phyloP scores from a whole-genome alignment of 352 stramenopile genomes.

The Blastocystis sp. region DNA sequence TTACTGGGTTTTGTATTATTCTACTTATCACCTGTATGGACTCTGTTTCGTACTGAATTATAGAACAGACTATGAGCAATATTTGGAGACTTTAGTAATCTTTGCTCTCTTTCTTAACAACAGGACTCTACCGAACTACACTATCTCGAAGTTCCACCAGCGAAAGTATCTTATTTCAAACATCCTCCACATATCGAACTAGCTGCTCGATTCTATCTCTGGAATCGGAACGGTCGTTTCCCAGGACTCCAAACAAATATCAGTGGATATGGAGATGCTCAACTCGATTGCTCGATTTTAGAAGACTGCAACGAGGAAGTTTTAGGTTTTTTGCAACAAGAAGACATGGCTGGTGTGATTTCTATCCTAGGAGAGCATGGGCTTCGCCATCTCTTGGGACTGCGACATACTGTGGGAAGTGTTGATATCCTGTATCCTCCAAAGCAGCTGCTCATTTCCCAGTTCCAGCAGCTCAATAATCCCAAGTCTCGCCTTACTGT shows the following conservation, averaged over 20 bases:
- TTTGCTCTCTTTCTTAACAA: not conserved
- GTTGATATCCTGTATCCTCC: constrained; percentile 12
- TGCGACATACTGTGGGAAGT: constrained; percentile 23
- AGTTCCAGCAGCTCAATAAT: constrained; percentile 19
- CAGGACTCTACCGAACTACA: not conserved
- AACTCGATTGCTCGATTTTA: not conserved
- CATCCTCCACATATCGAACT: constrained; percentile 28
- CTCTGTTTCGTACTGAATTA: not conserved
- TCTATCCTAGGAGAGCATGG: not conserved
- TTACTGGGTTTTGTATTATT: not conserved
- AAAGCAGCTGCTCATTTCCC: not conserved
- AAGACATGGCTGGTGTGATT: not conserved
- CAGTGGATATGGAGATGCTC: not conserved
- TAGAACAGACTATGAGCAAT: not conserved
- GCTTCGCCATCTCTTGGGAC: constrained; percentile 3
- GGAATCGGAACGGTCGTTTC: not conserved
- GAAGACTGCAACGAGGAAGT: not conserved
- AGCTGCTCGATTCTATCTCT: not conserved
- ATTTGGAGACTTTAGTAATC: not conserved
- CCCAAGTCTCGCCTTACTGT: constrained; percentile 69
- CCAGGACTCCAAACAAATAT: not conserved
- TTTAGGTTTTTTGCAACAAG: not conserved
- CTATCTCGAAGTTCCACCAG: not conserved
- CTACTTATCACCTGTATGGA: not conserved
- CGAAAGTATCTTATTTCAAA: not conserved